Percentiles rank a stretch among this genome's conserved stretches.
phyloP scores from a whole-genome alignment of 2,329 filamentous ascomycete genomes.

The Scedosporium dehoogii region DNA sequence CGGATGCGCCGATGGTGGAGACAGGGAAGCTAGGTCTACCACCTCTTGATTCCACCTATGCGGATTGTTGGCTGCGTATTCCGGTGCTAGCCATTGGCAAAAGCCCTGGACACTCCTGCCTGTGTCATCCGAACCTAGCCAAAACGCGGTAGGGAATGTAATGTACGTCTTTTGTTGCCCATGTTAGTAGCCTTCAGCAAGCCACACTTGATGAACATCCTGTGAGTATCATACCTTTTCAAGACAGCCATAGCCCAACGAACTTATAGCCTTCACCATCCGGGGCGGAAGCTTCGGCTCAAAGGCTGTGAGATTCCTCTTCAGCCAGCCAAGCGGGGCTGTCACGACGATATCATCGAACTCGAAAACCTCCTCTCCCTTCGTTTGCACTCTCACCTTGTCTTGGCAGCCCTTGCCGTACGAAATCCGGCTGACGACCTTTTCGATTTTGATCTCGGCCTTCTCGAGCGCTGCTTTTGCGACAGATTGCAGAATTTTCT shows the following conservation, averaged over 20 bases:
- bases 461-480: constrained; percentile 44
- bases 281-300: constrained; percentile 47
- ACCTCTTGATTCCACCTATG: constrained; percentile 64
- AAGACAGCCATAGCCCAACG: constrained; percentile 58
- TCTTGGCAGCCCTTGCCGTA: constrained; percentile 17
- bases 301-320: constrained; percentile 48
- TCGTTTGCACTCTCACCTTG: constrained; percentile 33
- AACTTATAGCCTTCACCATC: constrained; percentile 50
- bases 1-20: constrained; percentile 51
- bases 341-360: constrained; percentile 65
- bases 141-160: constrained; percentile 67
- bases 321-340: constrained; percentile 58
- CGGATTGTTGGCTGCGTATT: constrained; percentile 54
- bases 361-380: constrained; percentile 30
- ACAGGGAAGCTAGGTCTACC: constrained; percentile 64
- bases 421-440: constrained; percentile 34
- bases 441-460: constrained; percentile 43
- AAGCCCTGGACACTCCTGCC: constrained; percentile 50
- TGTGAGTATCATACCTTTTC: constrained; percentile 45
- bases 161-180: constrained; percentile 40
- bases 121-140: constrained; percentile 38
- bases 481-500: constrained; percentile 47
- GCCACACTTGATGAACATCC: not conserved
- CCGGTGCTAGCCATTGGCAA: constrained; percentile 64
- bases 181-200: not conserved